Conservation (phyloP, 345 rosid genomes). For the Pistacia vera region DNA sequence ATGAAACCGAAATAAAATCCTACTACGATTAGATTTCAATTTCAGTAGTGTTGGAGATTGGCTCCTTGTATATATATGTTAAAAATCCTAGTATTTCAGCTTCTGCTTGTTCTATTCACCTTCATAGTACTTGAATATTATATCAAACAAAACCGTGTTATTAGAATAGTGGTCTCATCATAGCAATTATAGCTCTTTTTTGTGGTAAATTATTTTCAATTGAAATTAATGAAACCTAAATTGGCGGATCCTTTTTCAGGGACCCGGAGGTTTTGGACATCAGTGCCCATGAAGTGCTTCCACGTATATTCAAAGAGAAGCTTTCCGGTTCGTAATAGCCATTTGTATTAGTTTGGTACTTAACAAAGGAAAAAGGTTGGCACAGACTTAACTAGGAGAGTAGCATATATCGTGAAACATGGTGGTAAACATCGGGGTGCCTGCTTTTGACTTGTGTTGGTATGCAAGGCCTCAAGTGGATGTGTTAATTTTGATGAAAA, state of each 20-base stretch:
- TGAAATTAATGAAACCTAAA: not conserved
- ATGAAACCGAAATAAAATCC: not conserved
- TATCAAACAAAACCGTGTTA: not conserved
- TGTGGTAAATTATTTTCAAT: not conserved
- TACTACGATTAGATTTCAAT: too few species aligned
- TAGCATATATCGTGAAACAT: not conserved
- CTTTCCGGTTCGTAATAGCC: slow-evolving; percentile 33
- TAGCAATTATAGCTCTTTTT: not conserved
- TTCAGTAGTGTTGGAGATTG: not conserved
- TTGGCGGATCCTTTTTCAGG: slow-evolving; percentile 43
- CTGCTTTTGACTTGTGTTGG: slow-evolving; percentile 12
- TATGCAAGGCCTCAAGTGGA: slow-evolving; percentile 16
- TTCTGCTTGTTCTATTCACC: not conserved
- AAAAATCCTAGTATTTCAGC: not conserved
- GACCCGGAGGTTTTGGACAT: slow-evolving; percentile 82
- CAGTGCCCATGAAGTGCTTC: slow-evolving; percentile 78
- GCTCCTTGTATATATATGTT: not conserved
- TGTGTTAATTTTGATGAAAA: slow-evolving; percentile 13
- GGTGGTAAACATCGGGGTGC: not conserved
- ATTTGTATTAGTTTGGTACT: not conserved
- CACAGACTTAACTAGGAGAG: not conserved
- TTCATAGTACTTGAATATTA: not conserved
- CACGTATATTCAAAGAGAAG: slow-evolving; percentile 77
- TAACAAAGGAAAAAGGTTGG: slow-evolving; percentile 11
- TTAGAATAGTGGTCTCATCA: not conserved